Base-by-base conservation (phyloP, 106 monocot species). In the Phalaenopsis equestris region DNA sequence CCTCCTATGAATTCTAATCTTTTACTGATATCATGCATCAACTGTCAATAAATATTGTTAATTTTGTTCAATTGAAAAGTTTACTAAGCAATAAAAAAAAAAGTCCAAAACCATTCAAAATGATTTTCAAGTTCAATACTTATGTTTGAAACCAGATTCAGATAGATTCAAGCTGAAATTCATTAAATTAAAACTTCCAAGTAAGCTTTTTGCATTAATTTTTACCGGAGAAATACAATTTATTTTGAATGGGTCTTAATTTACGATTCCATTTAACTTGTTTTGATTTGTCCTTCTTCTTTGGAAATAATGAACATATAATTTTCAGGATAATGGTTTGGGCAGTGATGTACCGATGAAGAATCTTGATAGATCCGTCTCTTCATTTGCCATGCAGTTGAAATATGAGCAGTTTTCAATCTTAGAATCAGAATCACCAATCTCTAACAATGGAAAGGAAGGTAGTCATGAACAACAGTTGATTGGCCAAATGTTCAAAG, bases 341-440 rank as follows among this genome's bases (percentile, higher is more conserved):
- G 94, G 94, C 30, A 98, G 87, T 83, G 97, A 98, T 85, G 97
- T 98, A 45, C 81, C 92, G 23, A 77, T 98, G 45, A 98, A 92
- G 85, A 84, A 92, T 80, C 84, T 79, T n/a, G 82, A 94, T 72
- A 90, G 97, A 67, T 80, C 18, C 37, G 97, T 98, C 11, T 98
- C 97, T 14, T 94, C 97, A 5, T 98, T 92, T 76, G 92, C 94
- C 11, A 74, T 79, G 79, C 90, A 92, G 75, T 73, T 98, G 76
- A 88, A 87, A 14, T 84, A 89, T 73, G 19, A 23, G 24, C 43
- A 70, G 55, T 58, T 87, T 80, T 61, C 55, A 8, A 6, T 5
- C 41, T 72, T 75, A 23, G 78, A 64, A 68, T 78, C 74, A 57
- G 47, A 64, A 23, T 82, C 82, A 37, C 9, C 73, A 57, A 41